Conservation (phyloP, 75 land plant genomes). For the Chamaecyparis obtusa region DNA sequence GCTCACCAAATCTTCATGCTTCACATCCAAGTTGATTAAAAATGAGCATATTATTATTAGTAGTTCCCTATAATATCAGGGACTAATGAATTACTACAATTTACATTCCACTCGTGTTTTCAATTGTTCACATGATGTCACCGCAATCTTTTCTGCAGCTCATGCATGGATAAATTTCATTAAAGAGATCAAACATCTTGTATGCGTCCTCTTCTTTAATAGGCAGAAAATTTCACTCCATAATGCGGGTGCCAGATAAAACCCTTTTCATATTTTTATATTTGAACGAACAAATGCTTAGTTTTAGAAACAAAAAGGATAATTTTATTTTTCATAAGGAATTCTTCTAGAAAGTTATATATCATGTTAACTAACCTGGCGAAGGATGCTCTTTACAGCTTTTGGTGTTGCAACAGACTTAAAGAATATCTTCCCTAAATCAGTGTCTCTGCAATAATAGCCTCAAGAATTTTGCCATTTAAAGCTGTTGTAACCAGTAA, state of each 20-base stretch:
- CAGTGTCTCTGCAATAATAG: conserved; percentile 59
- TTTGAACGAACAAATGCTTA: background rate
- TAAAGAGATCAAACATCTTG: background rate
- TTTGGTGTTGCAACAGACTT: conserved; percentile 78
- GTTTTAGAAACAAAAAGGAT: background rate
- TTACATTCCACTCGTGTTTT: background rate
- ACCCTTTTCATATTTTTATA: background rate
- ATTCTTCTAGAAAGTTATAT: background rate
- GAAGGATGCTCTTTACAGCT: conserved; percentile 80
- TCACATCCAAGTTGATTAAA: background rate
- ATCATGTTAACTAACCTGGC: conserved; percentile 56
- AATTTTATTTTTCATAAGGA: background rate
- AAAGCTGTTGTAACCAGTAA: background rate
- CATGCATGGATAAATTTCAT: background rate
- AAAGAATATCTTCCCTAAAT: conserved; percentile 71
- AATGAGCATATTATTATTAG: background rate
- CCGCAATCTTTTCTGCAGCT: background rate
- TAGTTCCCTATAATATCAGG: background rate
- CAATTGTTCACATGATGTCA: background rate
- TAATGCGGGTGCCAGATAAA: background rate
- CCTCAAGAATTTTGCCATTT: background rate
- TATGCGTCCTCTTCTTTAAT: background rate
- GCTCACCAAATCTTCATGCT: background rate
- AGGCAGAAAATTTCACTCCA: background rate
- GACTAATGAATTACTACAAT: background rate